Base-by-base conservation (phyloP, 352 stramenopile species). In the Globisporangium heterothallicum region DNA sequence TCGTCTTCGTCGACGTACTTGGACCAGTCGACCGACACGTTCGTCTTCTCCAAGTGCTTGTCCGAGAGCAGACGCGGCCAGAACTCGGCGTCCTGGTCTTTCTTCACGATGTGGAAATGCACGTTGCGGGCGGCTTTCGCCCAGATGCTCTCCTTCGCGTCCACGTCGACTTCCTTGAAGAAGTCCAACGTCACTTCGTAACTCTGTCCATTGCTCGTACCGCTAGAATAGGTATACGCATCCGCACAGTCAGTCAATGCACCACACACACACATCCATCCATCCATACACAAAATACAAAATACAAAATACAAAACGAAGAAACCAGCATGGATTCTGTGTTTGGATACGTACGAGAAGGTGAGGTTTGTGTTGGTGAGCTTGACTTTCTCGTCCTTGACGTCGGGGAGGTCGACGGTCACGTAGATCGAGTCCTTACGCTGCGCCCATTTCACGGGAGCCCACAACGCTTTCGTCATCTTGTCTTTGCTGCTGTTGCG, bases 1-100 rank as follows among this genome's bases (percentile, higher is more conserved):
- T 98, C 95, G 66, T 98, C 95, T 68, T 98, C 94, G 65, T 98
- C 95, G 35, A 97, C 91, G 66, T 97, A 98, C 66, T 95, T 94
- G 81, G 92, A 84, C 95, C 95, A 98, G 73, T 98, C 95, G 63
- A 97, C 84, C 65, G 92, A 94, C 9, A 98, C 92, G 62, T 97
- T 96, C 64, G 96, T 98, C 80, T 98, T 98, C 70, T 98, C 92
- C 49, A 98, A 64, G 47, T 78, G 61, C 83, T 99, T 99, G 77
- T 99, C 94, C 58, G 96, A 82, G 46, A 98, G 72, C 59, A 99
- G 72, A 49, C 93, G 84, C 34, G 96, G 94, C 96, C 96, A 99
- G 57, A 98, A 98, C 42, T 95, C 92, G 26, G 86, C 92, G 50
- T 90, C 78, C 64, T 93, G 90, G 56, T 96, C 81, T 64, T 96